Evolutionary conservation across 2,329 filamentous ascomycete species (phyloP).

Genomic region (Ampelomyces quisqualis): DNA sequence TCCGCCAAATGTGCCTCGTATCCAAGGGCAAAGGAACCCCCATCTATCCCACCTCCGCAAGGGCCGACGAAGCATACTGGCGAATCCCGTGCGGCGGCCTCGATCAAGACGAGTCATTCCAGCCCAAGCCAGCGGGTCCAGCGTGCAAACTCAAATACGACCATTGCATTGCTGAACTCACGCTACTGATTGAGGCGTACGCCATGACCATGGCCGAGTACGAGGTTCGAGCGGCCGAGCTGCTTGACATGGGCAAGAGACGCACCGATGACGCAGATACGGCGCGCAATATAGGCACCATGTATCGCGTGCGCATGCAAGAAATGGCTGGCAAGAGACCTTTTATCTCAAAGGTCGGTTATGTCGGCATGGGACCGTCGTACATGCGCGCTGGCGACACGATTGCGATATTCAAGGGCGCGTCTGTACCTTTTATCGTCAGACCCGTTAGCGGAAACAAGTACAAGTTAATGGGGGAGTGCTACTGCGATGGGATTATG

Average conservation of each 20-base stretch:
- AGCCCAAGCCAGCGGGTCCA: not conserved
- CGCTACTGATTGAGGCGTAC: not conserved
- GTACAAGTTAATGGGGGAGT: constrained; percentile 1
- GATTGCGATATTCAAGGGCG: not conserved
- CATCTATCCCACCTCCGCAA: not conserved
- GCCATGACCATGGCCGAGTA: not conserved
- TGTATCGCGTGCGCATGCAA: constrained; percentile 1
- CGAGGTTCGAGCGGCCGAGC: not conserved
- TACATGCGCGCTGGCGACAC: not conserved
- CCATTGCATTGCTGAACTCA: constrained; percentile 1
- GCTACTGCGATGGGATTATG: constrained; percentile 4
- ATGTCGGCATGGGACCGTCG: not conserved
- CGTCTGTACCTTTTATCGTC: not conserved
- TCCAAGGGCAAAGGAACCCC: not conserved
- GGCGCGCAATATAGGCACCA: not conserved
- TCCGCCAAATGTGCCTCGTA: constrained; percentile 2
- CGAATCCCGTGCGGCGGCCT: not conserved
- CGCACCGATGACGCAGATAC: not conserved
- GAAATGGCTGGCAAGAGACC: not conserved
- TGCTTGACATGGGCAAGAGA: not conserved
- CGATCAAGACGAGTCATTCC: not conserved
- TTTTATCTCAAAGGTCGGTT: not conserved
- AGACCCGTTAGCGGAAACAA: not conserved
- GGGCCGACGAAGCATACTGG: constrained; percentile 1
- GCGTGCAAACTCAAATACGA: constrained; percentile 1